These are phyloP conservation scores for Cercophora scortea DNA, from an alignment of 495 filamentous ascomycete species.

Conservation along the genomic window DNA sequence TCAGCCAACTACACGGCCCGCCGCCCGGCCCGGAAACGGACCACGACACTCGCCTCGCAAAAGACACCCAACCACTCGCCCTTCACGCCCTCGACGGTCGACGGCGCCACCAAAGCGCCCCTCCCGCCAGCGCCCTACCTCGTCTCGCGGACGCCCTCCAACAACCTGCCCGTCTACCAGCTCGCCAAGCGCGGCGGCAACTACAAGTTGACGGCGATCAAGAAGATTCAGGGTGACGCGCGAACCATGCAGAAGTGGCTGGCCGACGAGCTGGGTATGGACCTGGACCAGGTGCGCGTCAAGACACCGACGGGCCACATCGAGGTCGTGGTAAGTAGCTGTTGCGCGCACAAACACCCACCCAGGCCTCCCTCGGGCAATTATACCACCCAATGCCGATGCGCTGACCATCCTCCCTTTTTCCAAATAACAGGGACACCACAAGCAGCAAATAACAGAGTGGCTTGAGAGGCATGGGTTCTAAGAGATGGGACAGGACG, in stretches of 20 bases:
- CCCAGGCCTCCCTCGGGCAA: too few relatives aligned
- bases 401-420: neutral
- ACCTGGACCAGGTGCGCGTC: conserved; percentile 37
- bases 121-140: conserved; percentile 49
- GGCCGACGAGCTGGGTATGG: conserved; percentile 32
- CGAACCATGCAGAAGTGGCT: conserved; percentile 45
- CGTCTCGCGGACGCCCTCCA: conserved; percentile 60
- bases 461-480: conserved; percentile 5
- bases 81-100: too few relatives aligned
- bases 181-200: conserved; percentile 70
- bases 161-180: conserved; percentile 75
- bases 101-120: neutral
- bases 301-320: conserved; percentile 58
- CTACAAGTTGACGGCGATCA: conserved; percentile 62
- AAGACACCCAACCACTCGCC: neutral
- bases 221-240: conserved; percentile 69
- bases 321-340: conserved; percentile 55
- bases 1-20: neutral
- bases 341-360: neutral
- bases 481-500: neutral
- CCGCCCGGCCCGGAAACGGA: neutral
- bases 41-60: neutral
- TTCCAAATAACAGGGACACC: conserved; percentile 7
- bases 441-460: neutral
- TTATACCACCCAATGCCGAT: too few relatives aligned